Evolutionary conservation across 306 rosid genomes (phyloP), one percentile per base, ranked within the genome.

Genomic region (Datisca glomerata): DNA sequence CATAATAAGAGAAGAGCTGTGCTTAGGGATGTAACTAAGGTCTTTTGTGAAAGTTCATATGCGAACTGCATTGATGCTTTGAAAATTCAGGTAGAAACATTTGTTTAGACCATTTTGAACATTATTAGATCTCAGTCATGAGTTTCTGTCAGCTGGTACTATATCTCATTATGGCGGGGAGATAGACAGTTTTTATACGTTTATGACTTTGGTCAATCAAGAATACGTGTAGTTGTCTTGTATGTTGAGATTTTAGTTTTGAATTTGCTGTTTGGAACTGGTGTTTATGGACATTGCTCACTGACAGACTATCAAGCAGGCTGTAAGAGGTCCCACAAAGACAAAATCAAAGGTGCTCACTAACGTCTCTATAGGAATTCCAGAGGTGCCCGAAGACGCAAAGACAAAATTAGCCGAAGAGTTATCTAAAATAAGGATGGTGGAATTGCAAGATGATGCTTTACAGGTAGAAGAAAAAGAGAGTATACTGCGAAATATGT

Each of bases 1-100:
- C 80, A 55, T 45, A 57, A 65, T 39, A 89, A 84, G 70, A 61
- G 81, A 63, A 75, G 75, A 68, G 82, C 80, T 8, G 80, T 68
- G 42, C 92, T 91, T 13, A 59, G 36, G 31, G 94, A 91, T 68
- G 76, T 73, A 15, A 69, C 85, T 16, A 89, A 86, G 51, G 35
- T 53, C 33, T 14, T 23, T 20, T 15, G 42, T 21, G 56, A 51
- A 34, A 43, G 47, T 32, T 29, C 64, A 15, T 21, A 34, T 24
- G 56, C 21, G 16, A 67, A 58, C 17, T 17, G 25, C 47, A 41
- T 2, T 19, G 20, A 53, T 45, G 53, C 64, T 27, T 59, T 76
- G 37, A 55, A 60, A n/a, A 17, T 54, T 66, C 78, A 49, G 91
- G 98, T 78, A 60, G 20, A 31, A 14, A 19, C 46, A 41, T 21